Base-by-base conservation (phyloP, 768 basidiomycete genomes). In the Megacollybia marginata region DNA sequence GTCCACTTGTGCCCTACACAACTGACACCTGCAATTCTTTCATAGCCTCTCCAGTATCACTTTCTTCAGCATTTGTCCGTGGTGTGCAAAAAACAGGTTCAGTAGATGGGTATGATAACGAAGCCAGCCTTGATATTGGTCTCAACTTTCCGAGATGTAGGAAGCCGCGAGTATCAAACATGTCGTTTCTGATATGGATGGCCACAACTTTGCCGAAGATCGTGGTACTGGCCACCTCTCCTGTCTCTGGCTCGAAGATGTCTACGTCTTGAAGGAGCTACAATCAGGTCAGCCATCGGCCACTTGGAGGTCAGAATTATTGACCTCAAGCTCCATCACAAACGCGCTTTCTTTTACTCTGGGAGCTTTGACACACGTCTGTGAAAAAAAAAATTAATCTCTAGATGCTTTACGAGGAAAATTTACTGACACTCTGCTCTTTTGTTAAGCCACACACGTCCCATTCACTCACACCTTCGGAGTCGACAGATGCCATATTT, bases 341-440 rank as follows among this genome's bases (percentile, higher is more conserved):
- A 82, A 80, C 0, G 78, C 82, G 54, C 82, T 81, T 59, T 83
- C 83, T 56, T 71, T 75, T n/a, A 83, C 81, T 48, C 82, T 68
- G 23, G 79, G 68, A 19, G 80, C 72, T 56, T 71, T 73, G 38
- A 74, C 64, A 64, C 74, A 55, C 55, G 67, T 57, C 73, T 72
- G 65, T 63, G n/a, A n/a, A n/a, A n/a, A n/a, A n/a, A 56, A 48
- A 19, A 7, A 19, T 18, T 16, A 12, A 16, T 8, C 11, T 16
- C 12, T 44, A 49, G 33, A 4, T 52, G 45, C 40, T 16, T 13
- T 33, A 32, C 42, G n/a, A n/a, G 33, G 3, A 9, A 48, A 42
- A n/a, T 42, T 38, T 16, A 62, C 75, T 54, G 60, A 83, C 81
- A 51, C 82, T 80, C 3, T 72, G 68, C 53, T 70, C 76, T 58